Base-by-base conservation (phyloP, 2,329 filamentous ascomycete species). In the Nigrospora sphaerica region DNA sequence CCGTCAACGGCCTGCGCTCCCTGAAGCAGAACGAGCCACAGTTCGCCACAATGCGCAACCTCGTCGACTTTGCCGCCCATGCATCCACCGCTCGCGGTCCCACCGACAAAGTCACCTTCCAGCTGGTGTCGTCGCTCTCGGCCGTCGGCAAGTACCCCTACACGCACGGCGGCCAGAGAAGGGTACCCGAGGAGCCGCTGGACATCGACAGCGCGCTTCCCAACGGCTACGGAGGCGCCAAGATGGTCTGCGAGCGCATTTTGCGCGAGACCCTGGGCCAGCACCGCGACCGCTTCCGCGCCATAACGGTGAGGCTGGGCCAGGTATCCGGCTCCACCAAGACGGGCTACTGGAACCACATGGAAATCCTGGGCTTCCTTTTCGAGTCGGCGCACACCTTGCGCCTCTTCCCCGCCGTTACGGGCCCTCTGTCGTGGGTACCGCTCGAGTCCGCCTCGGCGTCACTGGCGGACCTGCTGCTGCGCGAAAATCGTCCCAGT, bases 301-400 rank as follows among this genome's bases (percentile, higher is more conserved):
- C 70, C 0, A 70, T 66, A 59, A 55, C 56, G 0, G 67, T 73
- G 1, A 64, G 77, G 0, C 59, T 70, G 0, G 77, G 73, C 0
- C 77, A 81, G 53, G 73, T 81, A 33, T 65, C 76, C 1, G 78
- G 77, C 0, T 74, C 70, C 0, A 66, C 53, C 4, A 61, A 47
- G 0, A 76, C 59, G 44, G 76, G 76, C 0, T 72, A 71, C 52
- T 81, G 77, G 78, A 80, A 80, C 51, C 62, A 67, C 0, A 61
- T 65, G 23, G 75, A 80, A 52, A 72, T 78, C 50, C 58, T 79
- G 6, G 52, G 60, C 0, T 74, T 75, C 47, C 42, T 80, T 23
- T 52, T 77, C 46, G 77, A 77, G 55, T 73, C 70, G 0, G 66
- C 69, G 0, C 71, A 78, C 52, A 68, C 67, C 0, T 49, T 78